These are phyloP conservation scores for Tolypocladium ovalisporum DNA, from an alignment of 2,329 filamentous ascomycete genomes.

Conservation along the genomic window DNA sequence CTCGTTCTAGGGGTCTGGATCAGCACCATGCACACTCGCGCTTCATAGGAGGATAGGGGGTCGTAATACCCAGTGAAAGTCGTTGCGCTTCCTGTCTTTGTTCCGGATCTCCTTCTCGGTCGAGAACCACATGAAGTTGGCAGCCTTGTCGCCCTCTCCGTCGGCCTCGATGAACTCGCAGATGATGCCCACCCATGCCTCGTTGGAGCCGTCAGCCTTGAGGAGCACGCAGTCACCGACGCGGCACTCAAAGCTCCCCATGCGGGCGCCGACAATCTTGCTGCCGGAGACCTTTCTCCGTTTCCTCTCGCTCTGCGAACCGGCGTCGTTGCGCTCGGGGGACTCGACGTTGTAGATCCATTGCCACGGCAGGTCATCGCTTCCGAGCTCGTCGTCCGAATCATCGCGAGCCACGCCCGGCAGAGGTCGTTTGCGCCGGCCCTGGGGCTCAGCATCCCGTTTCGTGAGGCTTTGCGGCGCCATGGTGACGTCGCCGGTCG, in stretches of 20 bases:
- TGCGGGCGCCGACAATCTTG: conserved; percentile 68
- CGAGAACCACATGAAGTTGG: conserved; percentile 92
- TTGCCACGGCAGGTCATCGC: conserved; percentile 64
- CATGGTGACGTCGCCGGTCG: conserved; percentile 11
- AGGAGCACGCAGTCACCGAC: conserved; percentile 78
- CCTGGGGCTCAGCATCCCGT: conserved; percentile 8
- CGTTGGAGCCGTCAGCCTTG: conserved; percentile 75
- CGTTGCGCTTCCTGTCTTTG: conserved; percentile 68
- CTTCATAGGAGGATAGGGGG: not conserved
- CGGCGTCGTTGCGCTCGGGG: conserved; percentile 11
- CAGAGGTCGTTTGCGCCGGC: conserved; percentile 8
- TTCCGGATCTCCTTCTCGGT: conserved; percentile 83
- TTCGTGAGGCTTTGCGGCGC: conserved; percentile 9
- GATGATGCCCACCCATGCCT: conserved; percentile 88
- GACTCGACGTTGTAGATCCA: conserved; percentile 55
- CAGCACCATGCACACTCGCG: not conserved
- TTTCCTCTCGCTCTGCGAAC: conserved; percentile 20
- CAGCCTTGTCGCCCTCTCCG: conserved; percentile 56
- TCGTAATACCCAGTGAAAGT: conserved; percentile 54
- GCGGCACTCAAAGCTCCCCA: conserved; percentile 69
- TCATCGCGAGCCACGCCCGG: conserved; percentile 61
- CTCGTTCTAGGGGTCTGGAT: conserved; percentile 52
- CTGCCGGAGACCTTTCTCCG: conserved; percentile 22
- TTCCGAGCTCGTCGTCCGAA: conserved; percentile 77
- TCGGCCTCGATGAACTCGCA: conserved; percentile 69